Base-by-base conservation (phyloP, 176 grass and related monocot genomes). In the Microstegium vimineum region DNA sequence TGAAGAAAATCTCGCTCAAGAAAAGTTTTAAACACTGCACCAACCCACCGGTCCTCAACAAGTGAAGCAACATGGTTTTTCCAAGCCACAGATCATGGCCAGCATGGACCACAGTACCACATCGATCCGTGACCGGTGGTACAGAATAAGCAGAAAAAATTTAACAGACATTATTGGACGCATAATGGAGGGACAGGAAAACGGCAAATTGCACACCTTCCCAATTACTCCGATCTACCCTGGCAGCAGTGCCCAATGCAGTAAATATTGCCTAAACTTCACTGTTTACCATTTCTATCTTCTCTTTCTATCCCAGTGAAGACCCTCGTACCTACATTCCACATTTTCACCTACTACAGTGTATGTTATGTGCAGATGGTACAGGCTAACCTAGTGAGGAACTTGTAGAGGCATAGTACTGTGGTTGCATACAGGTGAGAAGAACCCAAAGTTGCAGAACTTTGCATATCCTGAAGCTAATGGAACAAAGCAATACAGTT, bases 21-120 rank as follows among this genome's bases (percentile, higher is more conserved):
- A 62, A 31, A 62, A 38, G 54, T 40, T 60, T 31, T 82, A 31
- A 71, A 35, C 38, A 9, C 74, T 14, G 12, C 27, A 47, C 45
- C 78, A 87, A 87, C 28, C 16, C 8, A 46, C 26, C 70, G 10
- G 6, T 62, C 71, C 71, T 69, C 26, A 45, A 82, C 46, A 22
- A 83, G 46, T 36, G 46, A 74, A 83, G 47, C 73, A 62, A 83
- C 62, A 52, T 78, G 27, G 27, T 60, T 60, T 82, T 83, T 43
- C 59, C 45, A 82, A 81, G 56, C 3, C 42, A 82, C 6, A 56
- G 4, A 73, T 61, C 67, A 22, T 67, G 78, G 43, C 57, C 56
- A 71, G 71, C 64, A 25, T 89, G 83, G 73, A 90, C 79, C 79
- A 69, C 23, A 62, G 2, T 23, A 1, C 42, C 26, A 15, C 36